Percentiles rank a stretch among this genome's conserved stretches.
These are phyloP conservation scores for Trichoderma sp. DNA, from an alignment of 2,329 filamentous ascomycete species.

Conservation along the genomic window DNA sequence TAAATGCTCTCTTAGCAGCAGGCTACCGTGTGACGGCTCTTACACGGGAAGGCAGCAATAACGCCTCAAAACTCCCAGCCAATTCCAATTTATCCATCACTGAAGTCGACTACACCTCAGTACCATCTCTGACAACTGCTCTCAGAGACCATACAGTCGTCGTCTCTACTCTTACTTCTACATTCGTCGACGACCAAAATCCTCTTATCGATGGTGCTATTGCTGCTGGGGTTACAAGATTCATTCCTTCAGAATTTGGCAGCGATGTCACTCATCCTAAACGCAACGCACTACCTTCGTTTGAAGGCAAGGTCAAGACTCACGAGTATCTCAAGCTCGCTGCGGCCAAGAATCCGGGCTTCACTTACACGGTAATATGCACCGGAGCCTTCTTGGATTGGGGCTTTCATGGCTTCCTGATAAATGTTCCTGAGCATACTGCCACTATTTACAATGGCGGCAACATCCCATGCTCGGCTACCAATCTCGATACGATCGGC, in stretches of 20 bases:
- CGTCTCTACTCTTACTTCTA: background rate
- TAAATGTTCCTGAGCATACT: background rate
- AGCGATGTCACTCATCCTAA: background rate
- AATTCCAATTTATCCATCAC: background rate
- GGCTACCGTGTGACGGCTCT: background rate
- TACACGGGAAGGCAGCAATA: background rate
- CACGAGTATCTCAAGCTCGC: background rate
- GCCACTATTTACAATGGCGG: background rate
- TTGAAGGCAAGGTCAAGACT: background rate
- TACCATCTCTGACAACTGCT: background rate
- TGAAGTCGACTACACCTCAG: background rate
- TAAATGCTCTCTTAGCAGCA: background rate
- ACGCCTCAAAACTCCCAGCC: background rate
- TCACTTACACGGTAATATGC: background rate
- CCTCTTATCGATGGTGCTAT: background rate
- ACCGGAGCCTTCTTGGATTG: background rate
- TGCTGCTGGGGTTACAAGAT: background rate
- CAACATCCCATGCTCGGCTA: background rate
- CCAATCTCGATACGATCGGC: background rate
- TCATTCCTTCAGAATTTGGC: slow-evolving; percentile 1
- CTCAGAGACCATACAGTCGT: background rate
- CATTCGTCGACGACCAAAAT: background rate
- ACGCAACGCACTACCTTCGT: background rate
- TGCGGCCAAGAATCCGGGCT: background rate
- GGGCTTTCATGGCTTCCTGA: background rate